phyloP scores from a whole-genome alignment of 1,284 basidiomycete genomes.

The Ustilago crameri region DNA sequence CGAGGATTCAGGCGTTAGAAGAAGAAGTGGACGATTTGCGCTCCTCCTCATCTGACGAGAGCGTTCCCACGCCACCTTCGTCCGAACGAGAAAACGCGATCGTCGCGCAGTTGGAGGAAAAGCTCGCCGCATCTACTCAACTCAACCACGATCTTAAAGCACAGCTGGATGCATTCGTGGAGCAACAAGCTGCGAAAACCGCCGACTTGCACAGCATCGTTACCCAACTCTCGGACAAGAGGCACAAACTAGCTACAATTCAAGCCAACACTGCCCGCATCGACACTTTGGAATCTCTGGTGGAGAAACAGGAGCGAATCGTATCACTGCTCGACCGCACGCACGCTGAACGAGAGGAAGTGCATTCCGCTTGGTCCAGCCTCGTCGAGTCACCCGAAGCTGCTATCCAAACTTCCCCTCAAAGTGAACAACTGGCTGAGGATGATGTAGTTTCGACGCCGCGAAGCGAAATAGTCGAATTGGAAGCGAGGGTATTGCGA shows the following conservation, averaged over 20 bases:
- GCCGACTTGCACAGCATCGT: slow-evolving; percentile 11
- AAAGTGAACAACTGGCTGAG: too few relatives aligned
- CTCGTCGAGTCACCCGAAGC: background rate
- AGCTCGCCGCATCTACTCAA: background rate
- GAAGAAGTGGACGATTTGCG: background rate
- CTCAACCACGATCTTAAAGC: background rate
- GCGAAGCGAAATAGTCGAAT: slow-evolving; percentile 12
- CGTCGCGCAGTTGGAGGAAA: background rate
- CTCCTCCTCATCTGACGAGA: background rate
- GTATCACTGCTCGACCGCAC: slow-evolving; percentile 16
- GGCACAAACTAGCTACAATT: slow-evolving; percentile 21
- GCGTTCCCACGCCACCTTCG: too few relatives aligned
- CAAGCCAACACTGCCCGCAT: slow-evolving; percentile 17
- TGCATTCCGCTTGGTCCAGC: slow-evolving; percentile 3
- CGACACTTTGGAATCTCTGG: slow-evolving; percentile 6
- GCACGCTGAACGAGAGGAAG: background rate
- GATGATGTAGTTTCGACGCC: too few relatives aligned
- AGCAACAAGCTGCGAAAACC: background rate
- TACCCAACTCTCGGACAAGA: slow-evolving; percentile 20
- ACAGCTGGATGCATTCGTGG: background rate
- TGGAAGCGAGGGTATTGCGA: slow-evolving; percentile 35
- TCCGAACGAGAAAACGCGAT: background rate
- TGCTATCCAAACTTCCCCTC: background rate
- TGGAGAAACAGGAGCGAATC: slow-evolving; percentile 18
- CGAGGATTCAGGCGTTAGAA: slow-evolving; percentile 20